phyloP scores from a whole-genome alignment of 129 eudicot genomes.

The Saposhnikovia divaricata region DNA sequence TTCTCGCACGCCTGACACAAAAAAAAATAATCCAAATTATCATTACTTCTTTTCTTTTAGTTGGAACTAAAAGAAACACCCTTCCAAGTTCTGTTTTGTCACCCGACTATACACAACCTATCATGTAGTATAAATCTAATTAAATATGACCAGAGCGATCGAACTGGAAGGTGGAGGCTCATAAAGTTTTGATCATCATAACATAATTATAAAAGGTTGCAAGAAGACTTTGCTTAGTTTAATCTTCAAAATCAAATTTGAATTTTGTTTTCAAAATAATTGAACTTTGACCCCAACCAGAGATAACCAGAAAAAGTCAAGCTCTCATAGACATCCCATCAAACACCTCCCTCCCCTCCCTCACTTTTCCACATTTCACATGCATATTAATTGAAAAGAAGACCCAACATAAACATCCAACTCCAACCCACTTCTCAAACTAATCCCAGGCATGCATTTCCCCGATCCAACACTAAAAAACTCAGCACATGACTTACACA shows the following conservation, averaged over 20 bases:
- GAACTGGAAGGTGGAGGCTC: background rate
- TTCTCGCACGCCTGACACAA: conserved; percentile 66
- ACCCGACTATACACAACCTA: no score
- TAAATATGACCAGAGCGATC: no score
- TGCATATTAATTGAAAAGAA: conserved; percentile 57
- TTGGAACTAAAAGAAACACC: background rate
- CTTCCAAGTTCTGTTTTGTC: no score
- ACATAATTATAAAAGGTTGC: background rate
- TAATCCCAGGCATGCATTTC: conserved; percentile 43
- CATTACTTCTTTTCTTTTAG: background rate
- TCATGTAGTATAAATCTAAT: background rate
- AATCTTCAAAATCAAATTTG: background rate
- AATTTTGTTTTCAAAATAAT: background rate
- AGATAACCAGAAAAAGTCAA: background rate
- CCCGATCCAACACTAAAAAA: conserved; percentile 24
- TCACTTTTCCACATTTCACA: conserved; percentile 39
- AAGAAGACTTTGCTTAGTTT: background rate
- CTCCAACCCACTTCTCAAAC: conserved; percentile 52
- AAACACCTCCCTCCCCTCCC: conserved; percentile 4
- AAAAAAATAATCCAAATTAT: background rate
- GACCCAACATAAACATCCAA: conserved; percentile 61
- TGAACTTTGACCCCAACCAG: background rate
- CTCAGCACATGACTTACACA: no score
- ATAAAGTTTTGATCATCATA: background rate
- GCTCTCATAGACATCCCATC: conserved; percentile 16